phyloP scores from a whole-genome alignment of 345 rosid species.

The Fremontodendron californicum region DNA sequence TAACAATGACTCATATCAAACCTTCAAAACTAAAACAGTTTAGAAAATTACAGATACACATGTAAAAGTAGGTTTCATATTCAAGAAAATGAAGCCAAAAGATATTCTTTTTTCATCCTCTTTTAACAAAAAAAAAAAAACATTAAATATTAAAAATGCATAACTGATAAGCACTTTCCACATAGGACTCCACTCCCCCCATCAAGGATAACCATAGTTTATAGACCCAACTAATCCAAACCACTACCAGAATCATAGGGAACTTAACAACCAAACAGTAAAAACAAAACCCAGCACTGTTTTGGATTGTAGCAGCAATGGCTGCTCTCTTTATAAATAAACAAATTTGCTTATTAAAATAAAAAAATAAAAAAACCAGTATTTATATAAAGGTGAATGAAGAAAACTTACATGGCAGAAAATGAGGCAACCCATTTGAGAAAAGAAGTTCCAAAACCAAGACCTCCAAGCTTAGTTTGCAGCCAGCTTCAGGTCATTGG shows the following conservation, averaged over 20 bases:
- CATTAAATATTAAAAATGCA: neutral
- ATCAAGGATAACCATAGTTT: no score
- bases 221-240: neutral
- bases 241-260: neutral
- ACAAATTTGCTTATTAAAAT: no score
- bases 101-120: no score
- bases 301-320: no score
- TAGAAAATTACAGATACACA: neutral
- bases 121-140: no score
- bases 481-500: no score
- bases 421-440: conserved; percentile 85
- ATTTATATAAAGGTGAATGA: neutral
- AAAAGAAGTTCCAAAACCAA: conserved; percentile 69
- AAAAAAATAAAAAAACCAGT: neutral
- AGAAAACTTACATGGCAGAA: conserved; percentile 62
- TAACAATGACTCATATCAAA: neutral
- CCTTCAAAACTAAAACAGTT: neutral
- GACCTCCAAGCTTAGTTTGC: no score
- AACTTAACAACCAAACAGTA: neutral
- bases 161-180: neutral
- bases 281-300: no score
- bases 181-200: neutral
- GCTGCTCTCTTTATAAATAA: no score
- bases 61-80: neutral
- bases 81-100: neutral